Evolutionary conservation across 2,329 filamentous ascomycete genomes (phyloP), one percentile per base, ranked within the genome.

Genomic region (Xylaria sp.): DNA sequence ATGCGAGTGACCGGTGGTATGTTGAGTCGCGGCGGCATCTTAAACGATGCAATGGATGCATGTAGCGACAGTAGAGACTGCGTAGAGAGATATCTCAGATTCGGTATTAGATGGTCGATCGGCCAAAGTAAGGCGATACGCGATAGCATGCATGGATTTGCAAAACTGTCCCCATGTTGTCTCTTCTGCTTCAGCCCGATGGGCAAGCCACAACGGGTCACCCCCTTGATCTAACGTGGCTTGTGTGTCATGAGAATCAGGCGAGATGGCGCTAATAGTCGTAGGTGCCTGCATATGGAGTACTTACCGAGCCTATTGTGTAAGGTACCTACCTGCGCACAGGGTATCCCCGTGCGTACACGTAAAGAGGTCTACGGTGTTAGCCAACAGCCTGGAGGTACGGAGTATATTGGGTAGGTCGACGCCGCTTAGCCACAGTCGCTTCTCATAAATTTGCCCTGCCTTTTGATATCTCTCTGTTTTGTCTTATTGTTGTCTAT

Each of bases 1-100:
- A 87, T 87, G 67, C 95, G 90, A 50, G 95, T 98, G 70, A 97
- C 87, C 31, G 95, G 94, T 63, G 95, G 95, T 67, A 98, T 89
- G 74, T 96, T 97, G 79, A 97, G 85, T 82, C 94, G 89, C 57
- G 89, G 84, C 72, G 91, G 85, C 92, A 96, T 90, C 75, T 72
- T 78, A 77, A 71, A 64, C 54, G 17, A 31, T 19, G 47, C 38
- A 25, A 49, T 28, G 52, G 61, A 63, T 68, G 58, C 63, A 67
- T 61, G 53, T 63, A 62, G 53, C 64, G 38, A 57, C 57, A 69
- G 56, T 57, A 54, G 45, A 38, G 40, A n/a, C n/a, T 42, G 40
- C 33, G 45, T 37, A 25, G 52, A 52, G 51, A 57, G 37, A 45
- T 17, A 45, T 46, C 51, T 59, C 40, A 40, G 50, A 56, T 40